Evolutionary conservation across 345 rosid species (phyloP), one percentile per base, ranked within the genome.

Genomic region (Odontarrhena argentea): DNA sequence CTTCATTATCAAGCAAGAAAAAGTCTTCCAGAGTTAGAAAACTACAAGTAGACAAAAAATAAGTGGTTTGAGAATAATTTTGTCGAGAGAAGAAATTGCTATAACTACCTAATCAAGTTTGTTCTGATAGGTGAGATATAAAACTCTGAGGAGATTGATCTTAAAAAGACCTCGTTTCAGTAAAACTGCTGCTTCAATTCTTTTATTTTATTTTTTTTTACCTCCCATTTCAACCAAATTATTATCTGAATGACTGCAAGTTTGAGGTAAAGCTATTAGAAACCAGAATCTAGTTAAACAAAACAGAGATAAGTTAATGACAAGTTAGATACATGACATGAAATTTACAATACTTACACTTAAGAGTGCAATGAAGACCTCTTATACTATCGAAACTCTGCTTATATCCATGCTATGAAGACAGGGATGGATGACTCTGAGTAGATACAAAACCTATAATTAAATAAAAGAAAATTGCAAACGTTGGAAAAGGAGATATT

Each of bases 1-100:
- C 73, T 65, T 95, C 89, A 74, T 94, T 84, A 78, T 91, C 99
- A 63, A 91, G 82, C 86, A 94, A 80, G 86, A 94, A 91, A 69
- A 91, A 65, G 24, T 88, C 95, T 4, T 94, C 99, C 91, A 94
- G 79, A 4, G 91, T 85, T 76, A 91, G 71, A 73, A 94, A 94
- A 86, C 99, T 94, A 63, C 8, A 69, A 43, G 65, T 7, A 34
- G 8, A 42, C 9, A 64, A 52, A 28, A 42, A 7, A 9, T 43
- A 35, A 41, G 63, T 34, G 59, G 55, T 74, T 34, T 73, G 64
- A 14, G 47, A 55, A 44, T 34, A 18, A 28, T 15, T 3, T 1
- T 10, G 18, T 10, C 1, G 24, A 62, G 15, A 55, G 30, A 69
- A n/a, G 37, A 50, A 34, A 10, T 8, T 8, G 6, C 2, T 50